phyloP scores from a whole-genome alignment of 169 alveolate genomes.

The Plasmodium yoelii region DNA sequence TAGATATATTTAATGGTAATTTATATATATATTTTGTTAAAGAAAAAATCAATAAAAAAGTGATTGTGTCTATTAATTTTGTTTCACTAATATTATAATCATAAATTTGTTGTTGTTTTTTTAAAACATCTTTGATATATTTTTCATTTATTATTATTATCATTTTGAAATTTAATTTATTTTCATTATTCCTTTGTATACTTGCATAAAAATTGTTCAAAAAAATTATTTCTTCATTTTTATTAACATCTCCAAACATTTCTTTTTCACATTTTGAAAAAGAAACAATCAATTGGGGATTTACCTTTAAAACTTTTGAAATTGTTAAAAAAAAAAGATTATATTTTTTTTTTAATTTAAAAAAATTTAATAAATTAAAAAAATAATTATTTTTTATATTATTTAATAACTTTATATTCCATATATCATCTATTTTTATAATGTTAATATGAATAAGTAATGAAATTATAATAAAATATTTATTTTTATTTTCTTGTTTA shows the following conservation, averaged over 20 bases:
- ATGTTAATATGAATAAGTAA: conserved; percentile 38
- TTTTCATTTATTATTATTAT: no score
- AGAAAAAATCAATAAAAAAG: not conserved
- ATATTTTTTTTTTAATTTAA: conserved; percentile 17
- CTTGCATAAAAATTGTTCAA: no score
- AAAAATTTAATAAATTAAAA: conserved; percentile 39
- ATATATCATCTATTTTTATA: conserved; percentile 25
- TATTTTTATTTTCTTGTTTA: not conserved
- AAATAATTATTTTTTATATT: conserved; percentile 16
- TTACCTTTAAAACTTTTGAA: conserved; percentile 33
- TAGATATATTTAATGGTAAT: conserved; percentile 33
- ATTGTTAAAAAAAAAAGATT: conserved; percentile 36
- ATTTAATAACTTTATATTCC: conserved; percentile 25
- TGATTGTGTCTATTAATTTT: conserved; percentile 10
- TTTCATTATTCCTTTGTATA: no score
- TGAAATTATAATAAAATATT: conserved; percentile 11
- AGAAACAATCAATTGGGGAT: not conserved
- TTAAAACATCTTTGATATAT: no score
- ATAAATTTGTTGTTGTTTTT: no score
- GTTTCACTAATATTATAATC: conserved; percentile 32
- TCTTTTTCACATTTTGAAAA: no score
- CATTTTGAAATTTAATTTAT: no score
- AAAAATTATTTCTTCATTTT: no score
- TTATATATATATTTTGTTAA: conserved; percentile 7
- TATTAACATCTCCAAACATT: no score